Base-by-base conservation (phyloP, 1,139 yeast species). In the Scheffersomyces titani region DNA sequence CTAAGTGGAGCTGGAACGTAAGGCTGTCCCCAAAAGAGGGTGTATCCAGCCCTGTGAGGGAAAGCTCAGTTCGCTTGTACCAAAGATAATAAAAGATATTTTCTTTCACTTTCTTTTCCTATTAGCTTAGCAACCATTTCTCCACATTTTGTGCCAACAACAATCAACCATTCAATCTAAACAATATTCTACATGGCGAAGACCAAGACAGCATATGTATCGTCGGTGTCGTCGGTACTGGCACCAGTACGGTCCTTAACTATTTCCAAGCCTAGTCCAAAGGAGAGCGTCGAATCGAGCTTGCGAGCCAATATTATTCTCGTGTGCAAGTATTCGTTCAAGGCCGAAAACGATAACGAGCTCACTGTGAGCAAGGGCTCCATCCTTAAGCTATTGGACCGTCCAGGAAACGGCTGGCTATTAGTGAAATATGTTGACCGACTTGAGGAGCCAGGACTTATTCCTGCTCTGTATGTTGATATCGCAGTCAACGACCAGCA, bases 381-480 rank as follows among this genome's bases (percentile, higher is more conserved):
- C 55, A 69, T 78, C 44, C 63, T 79, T 49, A 79, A 78, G 61
- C 68, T 78, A 50, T 61, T 79, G 48, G 80, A 76, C 55, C 63
- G 75, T 36, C 75, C 73, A 6, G 75, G 76, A 3, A 72, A 75
- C 57, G 83, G 83, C 1, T 79, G 83, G 83, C 60, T 79, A 5
- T 64, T 77, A 57, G 83, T 78, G 49, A 78, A 79, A 59, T 77
- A 70, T 53, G 72, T 79, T 56, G 82, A 79, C 59, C 72, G 72
- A 56, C 60, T 79, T 46, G 60, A 63, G 11, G 60, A 63, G 5
- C 78, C 80, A 1, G 83, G 83, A 0, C 61, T 79, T 47, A 74
- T 79, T 4, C 83, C 82, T 4, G 80, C 82, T 1, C 65, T 70
- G 44, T 78, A 78, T 59, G 80, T 77, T n/a, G 82, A 77, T 57